Percentiles rank a stretch among this genome's conserved stretches.
phyloP scores from a whole-genome alignment of 371 early-diverging fungal genomes.

The Gilbertella persicaria region DNA sequence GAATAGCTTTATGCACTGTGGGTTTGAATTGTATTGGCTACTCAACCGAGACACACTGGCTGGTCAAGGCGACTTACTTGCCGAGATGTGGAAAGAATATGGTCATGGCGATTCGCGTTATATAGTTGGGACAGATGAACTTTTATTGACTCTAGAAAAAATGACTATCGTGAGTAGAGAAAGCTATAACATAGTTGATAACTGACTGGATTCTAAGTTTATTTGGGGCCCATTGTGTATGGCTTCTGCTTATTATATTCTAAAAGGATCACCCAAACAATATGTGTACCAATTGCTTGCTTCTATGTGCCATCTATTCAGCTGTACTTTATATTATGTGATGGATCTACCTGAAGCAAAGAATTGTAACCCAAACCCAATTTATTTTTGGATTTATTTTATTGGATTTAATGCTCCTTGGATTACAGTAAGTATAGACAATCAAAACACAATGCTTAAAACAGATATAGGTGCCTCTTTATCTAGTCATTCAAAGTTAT shows the following conservation, averaged over 20 bases:
- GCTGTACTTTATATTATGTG: slow-evolving; percentile 38
- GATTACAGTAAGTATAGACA: slow-evolving; percentile 31
- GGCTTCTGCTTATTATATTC: slow-evolving; percentile 64
- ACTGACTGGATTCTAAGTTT: slow-evolving; percentile 39
- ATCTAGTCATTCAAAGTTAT: slow-evolving; percentile 5
- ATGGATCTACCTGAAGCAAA: slow-evolving; percentile 37
- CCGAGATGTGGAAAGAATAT: slow-evolving; percentile 94
- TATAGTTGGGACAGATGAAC: slow-evolving; percentile 68
- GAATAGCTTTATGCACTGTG: slow-evolving; percentile 76
- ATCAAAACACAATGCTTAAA: background rate
- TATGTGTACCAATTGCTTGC: slow-evolving; percentile 72
- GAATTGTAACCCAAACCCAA: slow-evolving; percentile 37
- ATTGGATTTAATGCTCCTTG: slow-evolving; percentile 46
- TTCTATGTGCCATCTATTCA: slow-evolving; percentile 41
- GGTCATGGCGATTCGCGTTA: slow-evolving; percentile 87
- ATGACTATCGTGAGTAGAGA: slow-evolving; percentile 87
- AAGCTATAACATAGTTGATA: background rate
- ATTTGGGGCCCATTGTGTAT: slow-evolving; percentile 81
- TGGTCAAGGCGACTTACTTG: slow-evolving; percentile 62
- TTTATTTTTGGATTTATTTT: slow-evolving; percentile 51
- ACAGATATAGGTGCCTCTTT: slow-evolving; percentile 13
- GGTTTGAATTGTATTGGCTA: slow-evolving; percentile 90
- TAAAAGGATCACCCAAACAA: slow-evolving; percentile 58
- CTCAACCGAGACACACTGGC: slow-evolving; percentile 63
- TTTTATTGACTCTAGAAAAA: slow-evolving; percentile 81